Evolutionary conservation across 176 grass and related monocot genomes (phyloP).

Genomic region (Carex kokanica): DNA sequence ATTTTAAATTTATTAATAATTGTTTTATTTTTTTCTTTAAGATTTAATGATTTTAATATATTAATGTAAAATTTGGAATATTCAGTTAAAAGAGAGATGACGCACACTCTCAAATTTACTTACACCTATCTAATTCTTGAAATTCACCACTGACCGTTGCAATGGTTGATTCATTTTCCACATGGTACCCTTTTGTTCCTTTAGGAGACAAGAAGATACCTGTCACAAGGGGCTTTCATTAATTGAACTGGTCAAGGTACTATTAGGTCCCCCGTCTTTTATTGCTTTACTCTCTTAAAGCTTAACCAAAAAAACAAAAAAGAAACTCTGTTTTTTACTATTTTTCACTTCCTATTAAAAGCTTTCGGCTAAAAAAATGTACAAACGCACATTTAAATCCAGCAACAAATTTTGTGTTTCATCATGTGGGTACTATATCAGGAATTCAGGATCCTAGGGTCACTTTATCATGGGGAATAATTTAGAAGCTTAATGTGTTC

Average conservation of each 20-base stretch:
- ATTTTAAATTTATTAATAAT: too few relatives aligned
- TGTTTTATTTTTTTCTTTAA: too few relatives aligned
- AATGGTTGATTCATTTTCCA: not conserved
- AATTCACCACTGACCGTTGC: too few relatives aligned
- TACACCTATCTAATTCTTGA: too few relatives aligned
- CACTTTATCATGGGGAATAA: not conserved
- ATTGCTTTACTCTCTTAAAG: constrained; percentile 4
- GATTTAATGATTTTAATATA: too few relatives aligned
- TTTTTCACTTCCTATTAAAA: not conserved
- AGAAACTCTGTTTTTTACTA: not conserved
- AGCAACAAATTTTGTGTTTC: not conserved
- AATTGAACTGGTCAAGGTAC: not conserved
- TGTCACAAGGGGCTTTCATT: constrained; percentile 6
- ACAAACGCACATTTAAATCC: not conserved
- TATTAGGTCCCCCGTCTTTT: not conserved
- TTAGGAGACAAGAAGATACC: not conserved
- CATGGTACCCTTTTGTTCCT: not conserved
- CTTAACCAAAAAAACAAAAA: not conserved
- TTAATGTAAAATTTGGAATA: too few relatives aligned
- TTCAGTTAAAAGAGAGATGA: too few relatives aligned
- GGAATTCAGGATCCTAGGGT: not conserved
- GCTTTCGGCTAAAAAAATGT: not conserved
- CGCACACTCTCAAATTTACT: too few relatives aligned
- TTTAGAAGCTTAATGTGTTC: not conserved
- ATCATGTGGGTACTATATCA: not conserved